Evolutionary conservation across 176 grass and related monocot genomes (phyloP).

Genomic region (Carex myosuroides): DNA sequence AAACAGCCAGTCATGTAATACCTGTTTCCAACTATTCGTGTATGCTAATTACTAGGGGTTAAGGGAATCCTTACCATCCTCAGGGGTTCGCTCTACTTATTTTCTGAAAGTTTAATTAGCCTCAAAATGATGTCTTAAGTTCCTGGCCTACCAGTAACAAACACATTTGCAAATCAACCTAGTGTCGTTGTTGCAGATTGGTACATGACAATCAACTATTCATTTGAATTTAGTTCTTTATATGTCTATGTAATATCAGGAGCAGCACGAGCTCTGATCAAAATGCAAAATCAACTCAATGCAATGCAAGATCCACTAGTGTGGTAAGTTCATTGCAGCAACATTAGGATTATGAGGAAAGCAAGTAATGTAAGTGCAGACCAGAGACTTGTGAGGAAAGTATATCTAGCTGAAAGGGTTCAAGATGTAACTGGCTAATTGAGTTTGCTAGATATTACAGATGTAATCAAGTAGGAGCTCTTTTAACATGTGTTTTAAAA

Average conservation of each 20-base stretch:
- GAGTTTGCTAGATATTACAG: neutral
- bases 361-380: neutral
- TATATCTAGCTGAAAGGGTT: neutral
- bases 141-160: neutral
- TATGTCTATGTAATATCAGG: neutral
- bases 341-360: neutral
- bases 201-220: neutral
- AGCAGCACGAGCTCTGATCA: neutral
- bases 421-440: neutral
- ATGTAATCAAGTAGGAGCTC: neutral
- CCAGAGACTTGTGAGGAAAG: neutral
- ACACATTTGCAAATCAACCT: neutral
- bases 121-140: neutral
- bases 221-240: neutral
- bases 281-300: neutral
- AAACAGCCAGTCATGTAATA: constrained; percentile 28
- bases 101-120: neutral
- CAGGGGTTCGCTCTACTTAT: neutral
- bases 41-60: neutral
- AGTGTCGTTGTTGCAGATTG: neutral
- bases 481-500: neutral
- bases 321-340: neutral
- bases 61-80: neutral
- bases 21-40: neutral
- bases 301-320: neutral